Percentiles rank a stretch among this genome's conserved stretches.
Evolutionary conservation across 306 rosid genomes (phyloP).

Genomic region (Vigna reflexopilosa): DNA sequence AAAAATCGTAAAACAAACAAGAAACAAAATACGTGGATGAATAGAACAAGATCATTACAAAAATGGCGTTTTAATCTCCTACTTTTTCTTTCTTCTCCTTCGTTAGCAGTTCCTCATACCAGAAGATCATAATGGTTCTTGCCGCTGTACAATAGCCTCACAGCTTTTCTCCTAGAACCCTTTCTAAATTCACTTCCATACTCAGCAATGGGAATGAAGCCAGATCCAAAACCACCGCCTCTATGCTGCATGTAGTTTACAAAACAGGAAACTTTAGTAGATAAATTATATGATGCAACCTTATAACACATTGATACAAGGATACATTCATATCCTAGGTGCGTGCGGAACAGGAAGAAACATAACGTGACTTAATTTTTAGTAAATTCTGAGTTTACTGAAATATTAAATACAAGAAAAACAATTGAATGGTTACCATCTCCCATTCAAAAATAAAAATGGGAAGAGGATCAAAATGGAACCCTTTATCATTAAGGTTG

Average conservation of each 20-base stretch:
- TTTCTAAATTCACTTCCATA: constrained; percentile 83
- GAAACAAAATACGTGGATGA: not conserved
- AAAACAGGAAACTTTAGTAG: constrained; percentile 13
- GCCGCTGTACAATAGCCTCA: constrained; percentile 82
- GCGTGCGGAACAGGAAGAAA: not conserved
- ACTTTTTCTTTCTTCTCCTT: not conserved
- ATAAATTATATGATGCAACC: constrained; percentile 4
- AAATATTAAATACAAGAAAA: constrained; percentile 13
- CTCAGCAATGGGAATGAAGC: constrained; percentile 91
- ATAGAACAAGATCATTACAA: not conserved
- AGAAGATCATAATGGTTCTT: constrained; percentile 96
- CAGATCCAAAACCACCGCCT: constrained; percentile 68
- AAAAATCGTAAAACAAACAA: not conserved
- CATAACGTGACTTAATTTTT: not conserved
- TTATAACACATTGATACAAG: constrained; percentile 14
- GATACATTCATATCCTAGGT: not conserved
- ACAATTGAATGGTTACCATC: not conserved
- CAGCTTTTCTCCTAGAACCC: constrained; percentile 63
- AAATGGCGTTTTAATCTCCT: constrained; percentile 28
- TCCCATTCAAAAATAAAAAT: not conserved
- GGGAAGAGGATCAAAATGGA: constrained; percentile 6
- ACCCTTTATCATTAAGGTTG: constrained; percentile 3
- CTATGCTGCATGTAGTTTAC: constrained; percentile 70
- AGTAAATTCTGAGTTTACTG: constrained; percentile 3
- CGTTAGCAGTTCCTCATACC: constrained; percentile 50